A percentile compares a stretch with the other conserved stretches of the same genome.
These are phyloP conservation scores for Cladophialophora psammophila DNA, from an alignment of 2,329 filamentous ascomycete species.

Conservation along the genomic window DNA sequence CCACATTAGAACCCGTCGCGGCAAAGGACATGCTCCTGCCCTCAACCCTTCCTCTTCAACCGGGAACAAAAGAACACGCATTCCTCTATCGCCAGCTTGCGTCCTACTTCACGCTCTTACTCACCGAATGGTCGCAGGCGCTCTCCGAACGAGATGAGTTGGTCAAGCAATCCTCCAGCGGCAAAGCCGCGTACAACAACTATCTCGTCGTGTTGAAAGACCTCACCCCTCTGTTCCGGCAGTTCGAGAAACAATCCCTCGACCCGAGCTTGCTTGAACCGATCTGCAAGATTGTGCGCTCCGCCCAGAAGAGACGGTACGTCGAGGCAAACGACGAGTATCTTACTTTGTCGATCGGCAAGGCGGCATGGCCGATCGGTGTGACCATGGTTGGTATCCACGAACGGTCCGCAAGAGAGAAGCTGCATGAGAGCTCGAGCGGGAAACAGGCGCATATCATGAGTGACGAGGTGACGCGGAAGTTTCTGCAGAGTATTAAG, in stretches of 20 bases:
- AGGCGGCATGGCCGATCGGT: slow-evolving; percentile 97
- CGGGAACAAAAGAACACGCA: slow-evolving; percentile 69
- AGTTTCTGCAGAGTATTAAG: slow-evolving; percentile 98
- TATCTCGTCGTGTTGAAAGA: slow-evolving; percentile 89
- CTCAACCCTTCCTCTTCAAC: slow-evolving; percentile 62
- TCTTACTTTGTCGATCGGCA: slow-evolving; percentile 88
- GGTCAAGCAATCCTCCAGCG: slow-evolving; percentile 75
- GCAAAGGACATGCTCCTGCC: slow-evolving; percentile 90
- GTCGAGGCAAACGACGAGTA: slow-evolving; percentile 98
- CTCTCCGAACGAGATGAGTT: slow-evolving; percentile 66
- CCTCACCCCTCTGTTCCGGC: slow-evolving; percentile 87
- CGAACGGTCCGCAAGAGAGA: slow-evolving; percentile 93
- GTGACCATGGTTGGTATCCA: slow-evolving; percentile 99
- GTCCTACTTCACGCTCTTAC: slow-evolving; percentile 96
- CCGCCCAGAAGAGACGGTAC: slow-evolving; percentile 88
- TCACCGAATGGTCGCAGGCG: slow-evolving; percentile 83
- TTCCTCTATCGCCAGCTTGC: slow-evolving; percentile 87
- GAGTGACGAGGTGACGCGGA: slow-evolving; percentile 93
- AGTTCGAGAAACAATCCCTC: slow-evolving; percentile 81
- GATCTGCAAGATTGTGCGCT: slow-evolving; percentile 88
- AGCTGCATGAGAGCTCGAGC: slow-evolving; percentile 77
- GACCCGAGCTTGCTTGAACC: slow-evolving; percentile 79
- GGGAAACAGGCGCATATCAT: slow-evolving; percentile 91
- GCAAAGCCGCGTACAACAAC: slow-evolving; percentile 80
- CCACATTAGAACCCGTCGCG: slow-evolving; percentile 77